These are phyloP conservation scores for Lactifluus piperatus DNA, from an alignment of 768 basidiomycete genomes.

Conservation along the genomic window DNA sequence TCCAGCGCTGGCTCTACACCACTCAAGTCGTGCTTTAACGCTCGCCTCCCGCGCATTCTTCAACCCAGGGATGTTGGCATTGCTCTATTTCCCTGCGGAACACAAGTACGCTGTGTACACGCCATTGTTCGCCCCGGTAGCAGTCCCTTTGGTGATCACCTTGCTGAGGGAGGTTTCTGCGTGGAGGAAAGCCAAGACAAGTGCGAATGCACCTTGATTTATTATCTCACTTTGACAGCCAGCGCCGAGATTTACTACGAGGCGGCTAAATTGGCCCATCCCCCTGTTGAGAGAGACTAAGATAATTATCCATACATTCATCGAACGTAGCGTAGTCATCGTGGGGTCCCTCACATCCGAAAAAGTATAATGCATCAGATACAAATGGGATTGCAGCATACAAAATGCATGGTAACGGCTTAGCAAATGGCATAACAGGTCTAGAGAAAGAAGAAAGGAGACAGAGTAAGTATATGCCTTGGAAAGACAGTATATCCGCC, in stretches of 20 bases:
- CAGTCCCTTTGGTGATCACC: slow-evolving; percentile 74
- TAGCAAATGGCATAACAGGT: slow-evolving; percentile 10
- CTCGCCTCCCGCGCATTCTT: slow-evolving; percentile 86
- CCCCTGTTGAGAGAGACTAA: background rate
- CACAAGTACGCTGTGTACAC: slow-evolving; percentile 97
- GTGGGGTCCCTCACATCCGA: slow-evolving; percentile 4
- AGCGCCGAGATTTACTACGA: background rate
- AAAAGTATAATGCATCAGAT: slow-evolving; percentile 19
- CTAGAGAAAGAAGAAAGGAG: background rate
- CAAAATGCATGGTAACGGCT: slow-evolving; percentile 16
- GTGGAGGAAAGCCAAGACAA: slow-evolving; percentile 37
- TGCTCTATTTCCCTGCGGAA: slow-evolving; percentile 95
- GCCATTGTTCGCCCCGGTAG: slow-evolving; percentile 85
- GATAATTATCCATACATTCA: background rate
- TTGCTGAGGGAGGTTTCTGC: slow-evolving; percentile 61
- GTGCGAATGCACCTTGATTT: background rate
- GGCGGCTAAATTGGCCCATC: background rate
- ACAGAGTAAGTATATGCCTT: background rate
- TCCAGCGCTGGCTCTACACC: slow-evolving; percentile 38
- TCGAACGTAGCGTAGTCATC: background rate
- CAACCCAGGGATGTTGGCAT: slow-evolving; percentile 90
- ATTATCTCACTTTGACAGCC: background rate
- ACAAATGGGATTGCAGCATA: slow-evolving; percentile 19
- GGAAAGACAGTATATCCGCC: background rate
- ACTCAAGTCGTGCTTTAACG: slow-evolving; percentile 54